Evolutionary conservation across 352 stramenopile genomes (phyloP), one percentile per base, ranked within the genome.

Genomic region (Pythium periplocum): DNA sequence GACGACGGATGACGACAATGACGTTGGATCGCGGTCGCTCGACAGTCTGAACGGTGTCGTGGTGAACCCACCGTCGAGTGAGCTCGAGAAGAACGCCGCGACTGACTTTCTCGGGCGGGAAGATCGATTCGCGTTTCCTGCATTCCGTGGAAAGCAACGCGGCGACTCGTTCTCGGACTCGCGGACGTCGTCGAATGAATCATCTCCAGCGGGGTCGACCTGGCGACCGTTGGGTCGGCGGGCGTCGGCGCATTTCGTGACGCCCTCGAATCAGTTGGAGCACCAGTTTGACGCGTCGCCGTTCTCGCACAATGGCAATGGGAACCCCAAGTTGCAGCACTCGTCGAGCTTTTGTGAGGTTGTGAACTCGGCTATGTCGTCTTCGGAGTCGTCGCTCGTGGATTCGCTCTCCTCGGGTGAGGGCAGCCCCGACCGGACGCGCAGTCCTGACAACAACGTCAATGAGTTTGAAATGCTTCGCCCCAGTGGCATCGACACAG

Each of bases 81-180:
- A 26, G 17, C 17, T 26, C 17, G 17, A 26, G 17, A 26, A 26
- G 17, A 26, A 26, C 17, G 17, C 17, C 17, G 17, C 17, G 17
- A 26, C 17, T 26, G 17, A 26, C 17, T 26, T 26, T 26, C 17
- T 26, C 17, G 17, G 17, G 17, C 43, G 43, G 9, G 43, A 48
- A 11, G 43, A 48, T 30, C 43, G 43, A 11, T 31, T 48, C 9
- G 43, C 43, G 9, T 48, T 48, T 48, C 9, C 9, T 30, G 32
- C 7, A 1, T 11, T 48, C 17, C 9, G 46, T 40, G 17, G 9
- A 9, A 38, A 52, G 42, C 43, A 57, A 42, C 62, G 57, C 9
- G 45, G 62, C n/a, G 62, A 61, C 11, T 70, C 62, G 38, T 66
- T 70, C 51, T 65, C 57, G 3, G 62, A 70, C 39, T 66, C 62